Percentiles rank a stretch among this genome's conserved stretches.
phyloP scores from a whole-genome alignment of 768 basidiomycete genomes.

The Candolleomyces efflorescens region DNA sequence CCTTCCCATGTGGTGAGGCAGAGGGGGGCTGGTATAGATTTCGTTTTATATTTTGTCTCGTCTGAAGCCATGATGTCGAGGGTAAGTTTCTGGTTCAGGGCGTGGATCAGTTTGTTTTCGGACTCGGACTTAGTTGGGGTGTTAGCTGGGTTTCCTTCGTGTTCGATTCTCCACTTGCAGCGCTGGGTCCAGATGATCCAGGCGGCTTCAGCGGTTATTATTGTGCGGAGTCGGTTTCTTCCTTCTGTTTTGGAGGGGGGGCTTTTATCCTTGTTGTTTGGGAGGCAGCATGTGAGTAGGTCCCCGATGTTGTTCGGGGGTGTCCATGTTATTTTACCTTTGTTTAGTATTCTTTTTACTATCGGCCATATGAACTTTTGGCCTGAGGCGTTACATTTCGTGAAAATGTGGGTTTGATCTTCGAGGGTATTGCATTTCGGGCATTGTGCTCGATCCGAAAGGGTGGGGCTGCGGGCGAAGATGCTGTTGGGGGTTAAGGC shows the following conservation, averaged over 20 bases:
- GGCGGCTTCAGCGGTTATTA: slow-evolving; percentile 7
- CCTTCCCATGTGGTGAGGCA: slow-evolving; percentile 3
- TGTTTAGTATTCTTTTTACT: neutral
- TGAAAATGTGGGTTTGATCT: neutral
- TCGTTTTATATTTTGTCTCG: neutral
- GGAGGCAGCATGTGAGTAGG: neutral
- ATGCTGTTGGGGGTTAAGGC: neutral
- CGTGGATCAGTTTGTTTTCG: neutral
- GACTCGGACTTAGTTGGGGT: neutral
- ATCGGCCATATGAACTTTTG: neutral
- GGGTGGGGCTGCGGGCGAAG: neutral
- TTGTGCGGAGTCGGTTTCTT: slow-evolving; percentile 4
- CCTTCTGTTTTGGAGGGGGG: neutral
- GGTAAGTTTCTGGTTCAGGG: neutral
- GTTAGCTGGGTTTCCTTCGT: neutral
- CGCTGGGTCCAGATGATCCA: slow-evolving; percentile 10
- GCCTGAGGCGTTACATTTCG: neutral
- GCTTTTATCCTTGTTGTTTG: neutral
- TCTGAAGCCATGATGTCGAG: neutral
- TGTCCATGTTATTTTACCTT: neutral
- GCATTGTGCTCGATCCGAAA: neutral
- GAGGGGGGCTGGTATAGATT: neutral
- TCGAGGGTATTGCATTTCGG: neutral
- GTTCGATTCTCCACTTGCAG: slow-evolving; percentile 8
- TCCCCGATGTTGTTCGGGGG: neutral